These are phyloP conservation scores for Santalum album DNA, from an alignment of 164 flowering plant genomes.

Conservation along the genomic window DNA sequence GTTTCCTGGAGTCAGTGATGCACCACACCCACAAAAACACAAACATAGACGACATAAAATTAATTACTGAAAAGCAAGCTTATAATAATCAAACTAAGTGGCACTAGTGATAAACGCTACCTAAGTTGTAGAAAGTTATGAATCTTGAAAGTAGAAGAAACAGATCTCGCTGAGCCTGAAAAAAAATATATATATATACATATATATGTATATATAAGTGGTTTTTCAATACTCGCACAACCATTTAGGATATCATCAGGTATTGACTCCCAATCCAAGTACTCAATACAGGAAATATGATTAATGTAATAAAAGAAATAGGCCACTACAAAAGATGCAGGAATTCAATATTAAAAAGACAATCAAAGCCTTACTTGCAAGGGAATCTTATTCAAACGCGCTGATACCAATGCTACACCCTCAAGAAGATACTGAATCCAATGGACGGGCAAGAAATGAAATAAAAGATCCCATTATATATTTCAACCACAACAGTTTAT, in stretches of 20 bases:
- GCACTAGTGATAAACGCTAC: conserved; percentile 25
- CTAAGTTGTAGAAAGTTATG: conserved; percentile 72
- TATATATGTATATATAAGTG: no score
- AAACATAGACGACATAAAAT: no score
- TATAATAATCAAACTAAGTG: not conserved
- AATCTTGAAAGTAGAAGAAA: conserved; percentile 87
- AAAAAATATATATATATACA: no score
- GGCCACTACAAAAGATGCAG: not conserved
- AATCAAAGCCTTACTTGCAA: conserved; percentile 49
- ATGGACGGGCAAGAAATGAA: not conserved
- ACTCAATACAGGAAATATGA: no score
- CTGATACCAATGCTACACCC: conserved; percentile 65
- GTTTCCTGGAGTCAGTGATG: conserved; percentile 42
- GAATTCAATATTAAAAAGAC: not conserved
- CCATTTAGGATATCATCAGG: no score
- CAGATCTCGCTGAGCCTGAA: conserved; percentile 76
- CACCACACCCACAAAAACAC: conserved; percentile 4
- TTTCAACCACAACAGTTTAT: not conserved
- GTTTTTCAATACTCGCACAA: no score
- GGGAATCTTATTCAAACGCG: conserved; percentile 54
- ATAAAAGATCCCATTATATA: not conserved
- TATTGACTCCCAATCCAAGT: no score
- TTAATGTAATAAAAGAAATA: not conserved
- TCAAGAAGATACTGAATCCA: conserved; percentile 76
- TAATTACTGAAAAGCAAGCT: not conserved